Evolutionary conservation across 495 filamentous ascomycete species (phyloP), one percentile per base, ranked within the genome.

Genomic region (Aspergillus cavernicola): DNA sequence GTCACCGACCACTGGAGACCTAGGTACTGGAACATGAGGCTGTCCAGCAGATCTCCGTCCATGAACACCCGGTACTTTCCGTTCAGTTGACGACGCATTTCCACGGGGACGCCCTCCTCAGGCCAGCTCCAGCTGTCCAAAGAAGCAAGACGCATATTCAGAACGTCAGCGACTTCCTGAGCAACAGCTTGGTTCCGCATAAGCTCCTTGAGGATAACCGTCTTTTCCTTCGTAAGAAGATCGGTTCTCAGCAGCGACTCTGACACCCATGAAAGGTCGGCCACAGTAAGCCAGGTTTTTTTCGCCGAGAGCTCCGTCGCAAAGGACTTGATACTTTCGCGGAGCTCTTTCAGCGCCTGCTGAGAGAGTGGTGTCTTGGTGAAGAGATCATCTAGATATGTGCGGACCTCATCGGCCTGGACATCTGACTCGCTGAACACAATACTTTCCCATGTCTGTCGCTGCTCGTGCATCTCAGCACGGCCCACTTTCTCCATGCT

Each of bases 41-140:
- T 77, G 55, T 87, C 82, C 6, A 87, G 71, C 19, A 87, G 69
- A 54, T 87, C 85, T 56, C 85, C 83, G 37, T 87, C 80, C 79
- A 86, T 85, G 56, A 76, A 79, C 2, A 87, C 70, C 8, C 76
- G 76, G 48, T 81, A 82, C 46, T 78, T 75, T 0, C 83, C 83
- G 52, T 81, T 85, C 28, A 88, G 66, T 49, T 86, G 79, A 11
- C 82, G 75, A 24, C 81, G 73, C 71, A 83, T 79, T 45, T 85
- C 82, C 1, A 89, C 49, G 0, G 73, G 67, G 6, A 88, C 66
- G 4, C 71, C 76, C 18, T 73, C 68, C 0, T 62, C 48, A 7
- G 74, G 75, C 84, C 83, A 88, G n/a, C 66, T 64, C 85, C 85
- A 88, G 18, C 67, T 76, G 1, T 78, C 68, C 11, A 87, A 60